These are phyloP conservation scores for Strobilomyces confusus DNA, from an alignment of 768 basidiomycete species.

Conservation along the genomic window DNA sequence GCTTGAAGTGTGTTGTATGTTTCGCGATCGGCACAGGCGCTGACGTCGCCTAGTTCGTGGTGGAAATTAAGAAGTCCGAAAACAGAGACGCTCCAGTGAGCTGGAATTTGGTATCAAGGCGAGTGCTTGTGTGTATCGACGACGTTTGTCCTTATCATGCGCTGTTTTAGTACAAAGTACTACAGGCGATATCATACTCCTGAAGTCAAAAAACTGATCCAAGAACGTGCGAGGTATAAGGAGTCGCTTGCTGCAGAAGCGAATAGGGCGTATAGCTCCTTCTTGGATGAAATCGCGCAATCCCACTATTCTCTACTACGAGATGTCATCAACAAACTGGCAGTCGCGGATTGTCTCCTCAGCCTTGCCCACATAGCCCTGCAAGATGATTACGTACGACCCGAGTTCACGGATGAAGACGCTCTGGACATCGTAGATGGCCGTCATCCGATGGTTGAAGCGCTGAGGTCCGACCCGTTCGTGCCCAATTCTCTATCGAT, in stretches of 20 bases:
- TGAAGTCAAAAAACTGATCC: conserved; percentile 51
- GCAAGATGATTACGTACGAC: conserved; percentile 72
- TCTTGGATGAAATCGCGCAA: conserved; percentile 64
- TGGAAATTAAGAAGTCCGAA: conserved; percentile 69
- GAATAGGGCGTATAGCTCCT: conserved; percentile 58
- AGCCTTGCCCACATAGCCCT: conserved; percentile 80
- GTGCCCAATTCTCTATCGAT: conserved; percentile 78
- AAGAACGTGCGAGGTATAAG: conserved; percentile 69
- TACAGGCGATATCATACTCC: conserved; percentile 76
- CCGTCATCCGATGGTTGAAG: conserved; percentile 91
- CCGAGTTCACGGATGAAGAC: conserved; percentile 65
- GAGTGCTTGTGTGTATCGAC: neutral
- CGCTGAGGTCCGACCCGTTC: conserved; percentile 71
- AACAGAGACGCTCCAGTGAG: conserved; percentile 41
- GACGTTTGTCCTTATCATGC: neutral
- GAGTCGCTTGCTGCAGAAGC: conserved; percentile 71
- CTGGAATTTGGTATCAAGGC: conserved; percentile 73
- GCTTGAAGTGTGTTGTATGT: conserved; percentile 55
- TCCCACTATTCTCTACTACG: conserved; percentile 70
- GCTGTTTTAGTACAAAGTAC: conserved; percentile 57
- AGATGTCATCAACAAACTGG: conserved; percentile 74
- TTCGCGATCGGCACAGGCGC: neutral
- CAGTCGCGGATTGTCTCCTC: conserved; percentile 80
- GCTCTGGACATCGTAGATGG: conserved; percentile 75
- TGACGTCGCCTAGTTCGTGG: conserved; percentile 52